A percentile compares a stretch with the other conserved stretches of the same genome.
Conservation (phyloP, 1,284 basidiomycete genomes). For the Ustilago nuda region DNA sequence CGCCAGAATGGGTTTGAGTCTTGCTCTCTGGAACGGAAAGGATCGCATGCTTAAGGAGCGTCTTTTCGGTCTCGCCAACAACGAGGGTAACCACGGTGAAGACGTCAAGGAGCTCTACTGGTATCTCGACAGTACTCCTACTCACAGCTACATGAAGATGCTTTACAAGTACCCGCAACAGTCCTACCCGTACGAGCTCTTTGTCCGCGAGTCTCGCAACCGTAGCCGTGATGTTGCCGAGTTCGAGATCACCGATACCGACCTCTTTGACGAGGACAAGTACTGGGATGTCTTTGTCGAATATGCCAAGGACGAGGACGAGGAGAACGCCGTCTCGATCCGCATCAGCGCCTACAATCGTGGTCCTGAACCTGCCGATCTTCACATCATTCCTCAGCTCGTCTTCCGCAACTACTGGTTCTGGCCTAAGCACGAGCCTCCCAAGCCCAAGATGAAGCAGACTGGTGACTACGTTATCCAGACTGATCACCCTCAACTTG, state of each 20-base stretch:
- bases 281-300: constrained; percentile 90
- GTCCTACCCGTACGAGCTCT: constrained; percentile 90
- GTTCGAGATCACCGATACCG: constrained; percentile 93
- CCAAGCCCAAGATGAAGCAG: constrained; percentile 77
- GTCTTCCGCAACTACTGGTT: constrained; percentile 99
- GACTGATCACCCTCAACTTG: constrained; percentile 77
- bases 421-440: constrained; percentile 85
- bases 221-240: constrained; percentile 87
- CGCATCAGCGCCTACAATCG: constrained; percentile 97
- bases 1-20: constrained; percentile 87
- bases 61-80: constrained; percentile 90
- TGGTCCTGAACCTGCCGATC: constrained; percentile 91
- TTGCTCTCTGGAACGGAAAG: constrained; percentile 94
- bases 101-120: constrained; percentile 99
- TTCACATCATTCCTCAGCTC: constrained; percentile 93
- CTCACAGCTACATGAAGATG: constrained; percentile 99
- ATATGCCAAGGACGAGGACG: constrained; percentile 97
- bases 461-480: constrained; percentile 73
- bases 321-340: constrained; percentile 86
- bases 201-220: constrained; percentile 85
- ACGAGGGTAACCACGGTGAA: constrained; percentile 97
- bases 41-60: constrained; percentile 97
- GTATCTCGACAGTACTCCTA: constrained; percentile 97
- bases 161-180: constrained; percentile 97
- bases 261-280: constrained; percentile 88